Evolutionary conservation across 2,329 filamentous ascomycete genomes (phyloP), one percentile per base, ranked within the genome.

Genomic region (Metarhizium guizhouense): DNA sequence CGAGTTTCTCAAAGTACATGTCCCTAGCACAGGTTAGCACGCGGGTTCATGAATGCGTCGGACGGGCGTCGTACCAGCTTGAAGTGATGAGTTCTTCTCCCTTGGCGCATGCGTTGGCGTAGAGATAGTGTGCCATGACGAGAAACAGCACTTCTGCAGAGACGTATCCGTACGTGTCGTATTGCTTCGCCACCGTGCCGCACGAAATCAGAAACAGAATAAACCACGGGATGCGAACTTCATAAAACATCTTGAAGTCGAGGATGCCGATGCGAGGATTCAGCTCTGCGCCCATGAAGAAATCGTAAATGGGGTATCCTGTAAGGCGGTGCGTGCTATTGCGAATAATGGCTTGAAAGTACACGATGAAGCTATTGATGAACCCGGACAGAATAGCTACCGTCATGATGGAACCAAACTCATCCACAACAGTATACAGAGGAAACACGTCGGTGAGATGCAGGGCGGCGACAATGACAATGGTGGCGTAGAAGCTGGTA

Each of bases 1-100:
- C 90, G 82, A 88, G 91, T 75, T 95, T 95, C 77, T 95, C 90
- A 65, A 90, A 92, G 77, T 94, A 95, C 87, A 96, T 95, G 66
- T 95, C 90, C 86, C 68, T 70, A 34, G 29, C 10, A 45, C 8
- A n/a, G 29, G 42, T 50, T 48, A 54, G 25, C 7, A 20, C 5
- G 32, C 51, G 29, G 0, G 11, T n/a, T 11, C 7, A n/a, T 18
- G 18, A 7, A 18, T 45, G 42, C 10, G 42, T 18, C 7, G 3
- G n/a, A 45, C 65, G 20, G 13, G n/a, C 45, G 2, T 14, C 32
- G 63, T 65, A 70, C 70, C 90, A 96, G 50, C 88, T 93, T 8
- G 88, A 87, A 56, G 90, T 81, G 69, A 95, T 95, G 67, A 90
- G 81, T 72, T 95, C 89, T 73, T 96, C 90, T 47, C 87, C 91